Evolutionary conservation across 2,329 filamentous ascomycete species (phyloP).

Genomic region (Zelopaecilomyces penicillatus): DNA sequence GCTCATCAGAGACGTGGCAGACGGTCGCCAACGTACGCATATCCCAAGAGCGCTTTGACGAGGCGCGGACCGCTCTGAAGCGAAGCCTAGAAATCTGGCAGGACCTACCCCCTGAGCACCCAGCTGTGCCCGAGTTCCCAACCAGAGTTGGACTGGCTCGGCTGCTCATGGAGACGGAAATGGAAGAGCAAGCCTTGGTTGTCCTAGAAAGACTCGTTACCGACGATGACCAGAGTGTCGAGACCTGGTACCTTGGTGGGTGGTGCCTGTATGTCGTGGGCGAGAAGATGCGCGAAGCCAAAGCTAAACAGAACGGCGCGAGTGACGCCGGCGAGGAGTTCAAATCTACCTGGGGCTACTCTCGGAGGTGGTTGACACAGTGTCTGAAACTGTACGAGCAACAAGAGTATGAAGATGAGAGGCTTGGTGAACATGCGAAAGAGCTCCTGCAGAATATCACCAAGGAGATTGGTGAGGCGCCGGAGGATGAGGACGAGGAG

Average conservation of each 20-base stretch:
- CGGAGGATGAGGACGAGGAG: slow-evolving; percentile 46
- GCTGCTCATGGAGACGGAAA: slow-evolving; percentile 79
- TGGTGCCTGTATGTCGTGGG: slow-evolving; percentile 82
- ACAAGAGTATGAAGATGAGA: slow-evolving; percentile 79
- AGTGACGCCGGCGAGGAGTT: slow-evolving; percentile 38
- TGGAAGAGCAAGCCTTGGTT: slow-evolving; percentile 76
- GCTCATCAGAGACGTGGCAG: slow-evolving; percentile 82
- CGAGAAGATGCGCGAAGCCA: slow-evolving; percentile 47
- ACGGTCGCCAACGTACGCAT: slow-evolving; percentile 90
- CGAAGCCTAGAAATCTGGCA: slow-evolving; percentile 80
- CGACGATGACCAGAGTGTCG: slow-evolving; percentile 90
- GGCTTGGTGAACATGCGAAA: slow-evolving; percentile 63
- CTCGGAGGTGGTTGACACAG: slow-evolving; percentile 74
- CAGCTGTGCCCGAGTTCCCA: slow-evolving; percentile 73
- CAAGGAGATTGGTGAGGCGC: slow-evolving; percentile 53
- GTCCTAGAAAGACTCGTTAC: slow-evolving; percentile 75
- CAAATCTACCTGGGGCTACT: slow-evolving; percentile 59
- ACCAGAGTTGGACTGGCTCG: slow-evolving; percentile 75
- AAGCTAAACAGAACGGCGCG: slow-evolving; percentile 24
- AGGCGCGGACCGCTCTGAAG: slow-evolving; percentile 70
- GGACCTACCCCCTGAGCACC: slow-evolving; percentile 63
- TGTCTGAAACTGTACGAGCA: slow-evolving; percentile 70
- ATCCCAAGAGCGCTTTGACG: slow-evolving; percentile 70
- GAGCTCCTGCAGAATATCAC: slow-evolving; percentile 61
- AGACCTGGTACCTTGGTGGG: slow-evolving; percentile 94